Evolutionary conservation across 2,329 filamentous ascomycete genomes (phyloP).

Genomic region (Clarireedia paspali): DNA sequence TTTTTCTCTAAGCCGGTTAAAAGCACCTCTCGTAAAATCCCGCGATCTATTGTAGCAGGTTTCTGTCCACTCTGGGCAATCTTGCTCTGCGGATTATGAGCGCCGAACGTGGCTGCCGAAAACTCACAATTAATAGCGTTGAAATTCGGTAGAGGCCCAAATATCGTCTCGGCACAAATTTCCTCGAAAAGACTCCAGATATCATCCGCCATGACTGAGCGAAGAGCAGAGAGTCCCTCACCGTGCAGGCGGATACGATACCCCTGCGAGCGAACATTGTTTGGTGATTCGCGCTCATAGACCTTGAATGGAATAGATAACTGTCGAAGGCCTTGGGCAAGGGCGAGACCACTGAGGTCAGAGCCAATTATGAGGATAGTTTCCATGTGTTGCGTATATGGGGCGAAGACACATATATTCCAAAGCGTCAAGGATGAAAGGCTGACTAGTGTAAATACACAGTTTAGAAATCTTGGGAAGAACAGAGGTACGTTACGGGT

Average conservation of each 20-base stretch:
- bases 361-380: background rate
- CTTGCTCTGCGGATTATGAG: background rate
- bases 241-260: conserved; percentile 31
- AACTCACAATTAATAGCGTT: background rate
- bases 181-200: conserved; percentile 18
- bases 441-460: no score
- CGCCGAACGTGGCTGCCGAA: conserved; percentile 12
- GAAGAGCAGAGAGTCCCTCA: conserved; percentile 20
- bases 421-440: no score
- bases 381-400: no score
- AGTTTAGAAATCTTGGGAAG: no score
- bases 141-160: background rate
- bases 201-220: conserved; percentile 9
- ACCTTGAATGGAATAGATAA: background rate
- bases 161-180: conserved; percentile 14
- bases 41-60: conserved; percentile 28
- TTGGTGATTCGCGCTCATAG: background rate
- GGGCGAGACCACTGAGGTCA: background rate
- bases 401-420: no score
- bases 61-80: conserved; percentile 5
- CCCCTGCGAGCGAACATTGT: conserved; percentile 17
- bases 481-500: no score
- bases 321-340: background rate
- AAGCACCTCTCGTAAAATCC: conserved; percentile 29
- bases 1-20: conserved; percentile 26